Conservation (phyloP, 2,329 filamentous ascomycete genomes). For the Polychaeton citri region DNA sequence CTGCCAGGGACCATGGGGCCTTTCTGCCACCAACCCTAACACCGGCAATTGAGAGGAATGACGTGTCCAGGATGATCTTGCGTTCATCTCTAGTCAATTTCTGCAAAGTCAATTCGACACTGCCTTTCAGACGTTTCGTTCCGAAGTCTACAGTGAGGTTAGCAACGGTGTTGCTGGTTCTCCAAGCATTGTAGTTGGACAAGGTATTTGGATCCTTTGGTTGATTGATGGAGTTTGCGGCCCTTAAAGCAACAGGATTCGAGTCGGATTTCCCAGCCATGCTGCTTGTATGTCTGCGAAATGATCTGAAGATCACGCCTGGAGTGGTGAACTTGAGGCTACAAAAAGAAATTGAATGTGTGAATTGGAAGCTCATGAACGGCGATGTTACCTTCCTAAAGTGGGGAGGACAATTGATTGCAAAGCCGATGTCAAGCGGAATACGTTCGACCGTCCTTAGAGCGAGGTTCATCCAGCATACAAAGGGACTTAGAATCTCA, state of each 20-base stretch:
- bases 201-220: conserved; percentile 68
- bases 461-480: too few relatives aligned
- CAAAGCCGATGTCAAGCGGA: neutral
- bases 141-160: conserved; percentile 77
- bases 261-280: conserved; percentile 16
- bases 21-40: conserved; percentile 56
- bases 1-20: conserved; percentile 56
- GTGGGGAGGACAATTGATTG: neutral
- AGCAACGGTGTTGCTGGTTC: conserved; percentile 69
- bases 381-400: neutral
- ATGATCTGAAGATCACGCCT: too few relatives aligned
- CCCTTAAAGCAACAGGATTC: conserved; percentile 12
- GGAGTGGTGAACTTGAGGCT: too few relatives aligned
- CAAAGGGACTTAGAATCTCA: too few relatives aligned
- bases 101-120: conserved; percentile 62
- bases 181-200: conserved; percentile 82
- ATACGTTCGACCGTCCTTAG: too few relatives aligned
- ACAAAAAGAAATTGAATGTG: too few relatives aligned
- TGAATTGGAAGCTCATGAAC: too few relatives aligned
- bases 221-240: conserved; percentile 19
- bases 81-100: conserved; percentile 61
- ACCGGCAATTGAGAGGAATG: conserved; percentile 58
- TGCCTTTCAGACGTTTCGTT: conserved; percentile 61
- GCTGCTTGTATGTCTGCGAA: too few relatives aligned
- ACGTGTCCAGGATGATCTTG: conserved; percentile 72